Base-by-base conservation (phyloP, 306 rosid species). In the Lathyrus tuberosus region DNA sequence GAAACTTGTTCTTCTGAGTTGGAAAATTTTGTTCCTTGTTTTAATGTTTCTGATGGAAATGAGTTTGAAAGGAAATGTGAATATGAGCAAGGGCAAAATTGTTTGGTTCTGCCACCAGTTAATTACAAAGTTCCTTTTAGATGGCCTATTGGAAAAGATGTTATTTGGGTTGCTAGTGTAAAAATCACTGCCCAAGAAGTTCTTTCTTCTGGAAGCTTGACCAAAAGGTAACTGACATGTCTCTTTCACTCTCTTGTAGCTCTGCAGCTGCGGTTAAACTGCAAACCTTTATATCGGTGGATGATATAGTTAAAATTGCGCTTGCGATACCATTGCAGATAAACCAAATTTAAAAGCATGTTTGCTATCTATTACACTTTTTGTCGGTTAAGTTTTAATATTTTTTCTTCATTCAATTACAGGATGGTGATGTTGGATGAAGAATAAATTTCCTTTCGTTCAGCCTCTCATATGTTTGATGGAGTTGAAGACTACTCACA, bases 381-480 rank as follows among this genome's bases (percentile, higher is more conserved):
- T 51, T 40, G 57, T 38, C 57, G 6, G 63, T 83, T 26, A 65
- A 62, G 51, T 35, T 73, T 67, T 75, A 51, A 16, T 46, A 10
- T 62, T 15, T 10, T 31, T 8, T 60, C 78, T 12, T 42, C 18
- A 69, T 73, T 84, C 75, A 62, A 71, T 81, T 76, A 58, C 76
- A 95, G 99, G 83, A 95, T 95, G 99, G 91, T 95, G 97, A 87
- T 91, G 97, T 69, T 95, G 80, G 99, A 95, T 60, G 96, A 95
- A 43, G 99, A 95, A 70, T 97, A 95, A 76, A 91, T 95, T 78
- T 91, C 99, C 35, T 95, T 95, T 78, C 92, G 96, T 59, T 95
- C 99, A 33, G 95, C 97, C 60, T 95, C 99, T 22, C 86, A 76
- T 40, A 94, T 89, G 92, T 91, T 86, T 80, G 99, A 95, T 68